These are phyloP conservation scores for Tuber microsphaerosporum DNA, from an alignment of 495 filamentous ascomycete species.

Conservation along the genomic window DNA sequence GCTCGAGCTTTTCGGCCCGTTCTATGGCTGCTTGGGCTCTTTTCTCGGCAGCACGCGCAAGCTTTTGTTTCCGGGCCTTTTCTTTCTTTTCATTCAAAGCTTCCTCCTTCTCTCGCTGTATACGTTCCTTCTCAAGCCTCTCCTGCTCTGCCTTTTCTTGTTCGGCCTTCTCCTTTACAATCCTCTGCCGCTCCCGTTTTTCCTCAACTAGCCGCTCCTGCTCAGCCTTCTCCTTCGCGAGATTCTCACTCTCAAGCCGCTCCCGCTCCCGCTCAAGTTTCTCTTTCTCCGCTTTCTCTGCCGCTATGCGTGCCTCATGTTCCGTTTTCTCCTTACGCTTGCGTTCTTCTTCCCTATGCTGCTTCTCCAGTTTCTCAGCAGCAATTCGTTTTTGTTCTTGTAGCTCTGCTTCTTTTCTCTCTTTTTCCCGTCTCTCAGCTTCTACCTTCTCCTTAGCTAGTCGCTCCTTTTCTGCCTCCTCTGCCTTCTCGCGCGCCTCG, in stretches of 20 bases:
- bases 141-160: constrained; percentile 7
- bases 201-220: not conserved
- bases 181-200: not conserved
- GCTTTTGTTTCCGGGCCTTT: not conserved
- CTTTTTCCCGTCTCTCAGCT: constrained; percentile 9
- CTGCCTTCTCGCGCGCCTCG: constrained; percentile 8
- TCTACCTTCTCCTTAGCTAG: constrained; percentile 17
- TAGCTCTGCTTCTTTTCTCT: constrained; percentile 20
- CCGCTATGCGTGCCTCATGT: constrained; percentile 16
- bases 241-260: constrained; percentile 9
- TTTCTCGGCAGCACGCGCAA: not conserved
- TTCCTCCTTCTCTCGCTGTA: constrained; percentile 1
- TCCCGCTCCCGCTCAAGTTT: constrained; percentile 17
- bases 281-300: constrained; percentile 13
- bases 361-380: constrained; percentile 16
- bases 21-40: not conserved
- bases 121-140: not conserved
- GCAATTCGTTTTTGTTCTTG: constrained; percentile 2
- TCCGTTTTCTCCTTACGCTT: constrained; percentile 10
- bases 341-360: constrained; percentile 4
- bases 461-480: constrained; percentile 8
- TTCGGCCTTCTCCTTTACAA: constrained; percentile 11
- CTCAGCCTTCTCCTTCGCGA: constrained; percentile 7
- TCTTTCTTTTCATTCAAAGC: not conserved
- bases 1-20: not conserved